Percentiles rank a stretch among this genome's conserved stretches.
Conservation (phyloP, 2,329 filamentous ascomycete genomes). For the Trematosphaeria pertusa region DNA sequence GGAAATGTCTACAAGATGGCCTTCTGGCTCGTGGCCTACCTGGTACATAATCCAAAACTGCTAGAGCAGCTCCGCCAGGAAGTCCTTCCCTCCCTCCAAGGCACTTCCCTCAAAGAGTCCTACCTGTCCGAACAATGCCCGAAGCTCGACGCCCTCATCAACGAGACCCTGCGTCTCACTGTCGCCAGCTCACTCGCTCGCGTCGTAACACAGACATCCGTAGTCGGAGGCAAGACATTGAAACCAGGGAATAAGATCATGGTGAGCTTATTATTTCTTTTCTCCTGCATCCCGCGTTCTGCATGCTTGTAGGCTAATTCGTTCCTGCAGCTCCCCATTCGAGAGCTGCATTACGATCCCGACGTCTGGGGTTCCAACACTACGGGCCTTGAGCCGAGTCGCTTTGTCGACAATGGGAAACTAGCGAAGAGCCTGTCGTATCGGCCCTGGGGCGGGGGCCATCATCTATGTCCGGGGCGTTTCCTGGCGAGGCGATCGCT, state of each 20-base stretch:
- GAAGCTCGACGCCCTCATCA: constrained; percentile 16
- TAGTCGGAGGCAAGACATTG: constrained; percentile 16
- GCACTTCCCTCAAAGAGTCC: constrained; percentile 7
- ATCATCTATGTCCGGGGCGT: constrained; percentile 21
- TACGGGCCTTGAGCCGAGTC: constrained; percentile 6
- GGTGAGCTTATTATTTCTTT: too few relatives aligned
- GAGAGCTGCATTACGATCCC: constrained; percentile 15
- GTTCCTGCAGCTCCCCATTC: constrained; percentile 10
- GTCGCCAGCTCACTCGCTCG: constrained; percentile 16
- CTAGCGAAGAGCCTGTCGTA: constrained; percentile 7
- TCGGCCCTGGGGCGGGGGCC: constrained; percentile 21
- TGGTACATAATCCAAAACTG: constrained; percentile 15
- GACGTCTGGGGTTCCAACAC: constrained; percentile 15
- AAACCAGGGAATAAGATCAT: constrained; percentile 15
- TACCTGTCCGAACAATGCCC: constrained; percentile 18
- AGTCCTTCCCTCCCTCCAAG: constrained; percentile 9
- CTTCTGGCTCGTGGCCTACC: constrained; percentile 21
- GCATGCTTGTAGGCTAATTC: constrained; percentile 1
- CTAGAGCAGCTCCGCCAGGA: constrained; percentile 16
- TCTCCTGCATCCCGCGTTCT: too few relatives aligned
- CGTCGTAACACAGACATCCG: constrained; percentile 6
- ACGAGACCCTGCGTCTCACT: constrained; percentile 17
- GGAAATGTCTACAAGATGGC: constrained; percentile 24
- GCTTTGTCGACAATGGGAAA: constrained; percentile 20
- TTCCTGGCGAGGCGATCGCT: constrained; percentile 10